Percentiles rank a stretch among this genome's conserved stretches.
Evolutionary conservation across 176 grass and related monocot genomes (phyloP).

Genomic region (Paspalum notatum): DNA sequence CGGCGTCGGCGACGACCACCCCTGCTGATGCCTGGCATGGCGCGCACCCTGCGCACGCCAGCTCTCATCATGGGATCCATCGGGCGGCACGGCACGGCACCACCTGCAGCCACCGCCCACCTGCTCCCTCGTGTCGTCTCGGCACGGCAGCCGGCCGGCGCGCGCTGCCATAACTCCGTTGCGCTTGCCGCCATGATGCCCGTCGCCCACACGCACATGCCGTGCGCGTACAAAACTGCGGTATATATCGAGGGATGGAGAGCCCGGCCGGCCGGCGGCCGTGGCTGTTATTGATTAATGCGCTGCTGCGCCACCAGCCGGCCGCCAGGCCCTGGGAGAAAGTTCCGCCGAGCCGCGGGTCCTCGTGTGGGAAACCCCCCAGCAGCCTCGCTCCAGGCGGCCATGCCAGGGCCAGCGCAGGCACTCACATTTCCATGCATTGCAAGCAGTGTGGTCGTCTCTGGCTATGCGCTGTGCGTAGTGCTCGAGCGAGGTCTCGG

Average conservation of each 20-base stretch:
- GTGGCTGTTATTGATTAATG: background rate
- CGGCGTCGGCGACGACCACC: background rate
- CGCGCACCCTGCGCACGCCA: background rate
- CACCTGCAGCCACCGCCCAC: background rate
- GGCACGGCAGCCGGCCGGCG: background rate
- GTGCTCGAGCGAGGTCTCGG: no score
- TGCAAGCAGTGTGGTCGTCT: no score
- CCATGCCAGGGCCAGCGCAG: no score
- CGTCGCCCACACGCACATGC: background rate
- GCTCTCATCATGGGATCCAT: constrained; percentile 1
- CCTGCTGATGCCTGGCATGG: background rate
- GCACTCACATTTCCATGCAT: no score
- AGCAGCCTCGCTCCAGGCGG: no score
- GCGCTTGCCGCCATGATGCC: constrained; percentile 19
- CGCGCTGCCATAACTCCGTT: constrained; percentile 37
- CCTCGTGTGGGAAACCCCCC: no score
- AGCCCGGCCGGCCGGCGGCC: no score
- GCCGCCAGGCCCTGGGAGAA: constrained; percentile 18
- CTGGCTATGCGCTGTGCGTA: no score
- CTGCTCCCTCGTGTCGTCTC: no score
- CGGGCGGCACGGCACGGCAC: background rate
- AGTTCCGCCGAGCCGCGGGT: background rate
- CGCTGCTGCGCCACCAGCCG: background rate
- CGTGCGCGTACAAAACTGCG: constrained; percentile 7
- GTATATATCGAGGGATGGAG: no score